A percentile compares a stretch with the other conserved stretches of the same genome.
These are phyloP conservation scores for Salinomyces thailandicus DNA, from an alignment of 2,329 filamentous ascomycete species.

Conservation along the genomic window DNA sequence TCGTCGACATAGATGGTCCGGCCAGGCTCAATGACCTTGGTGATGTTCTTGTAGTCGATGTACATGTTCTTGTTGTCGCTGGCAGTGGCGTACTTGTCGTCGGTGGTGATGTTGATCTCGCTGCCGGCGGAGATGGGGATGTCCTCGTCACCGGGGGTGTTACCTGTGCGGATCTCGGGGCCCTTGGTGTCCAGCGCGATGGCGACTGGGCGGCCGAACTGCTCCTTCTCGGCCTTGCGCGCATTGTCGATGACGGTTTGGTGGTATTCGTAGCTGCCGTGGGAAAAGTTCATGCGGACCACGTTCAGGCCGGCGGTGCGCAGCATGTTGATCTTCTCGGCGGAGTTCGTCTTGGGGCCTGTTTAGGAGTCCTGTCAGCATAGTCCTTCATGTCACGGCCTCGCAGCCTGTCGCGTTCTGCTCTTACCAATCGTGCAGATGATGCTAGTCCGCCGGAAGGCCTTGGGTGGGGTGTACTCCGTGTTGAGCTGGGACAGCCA, in stretches of 20 bases:
- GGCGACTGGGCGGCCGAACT: slow-evolving; percentile 77
- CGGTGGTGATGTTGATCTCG: slow-evolving; percentile 91
- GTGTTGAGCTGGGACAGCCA: slow-evolving; percentile 76
- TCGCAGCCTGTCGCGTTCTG: not conserved
- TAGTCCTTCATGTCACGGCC: not conserved
- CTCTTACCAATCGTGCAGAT: slow-evolving; percentile 83
- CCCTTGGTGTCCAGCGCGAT: slow-evolving; percentile 85
- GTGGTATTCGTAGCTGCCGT: slow-evolving; percentile 90
- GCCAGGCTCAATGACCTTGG: slow-evolving; percentile 85
- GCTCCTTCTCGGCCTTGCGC: slow-evolving; percentile 67
- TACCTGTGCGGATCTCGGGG: slow-evolving; percentile 78
- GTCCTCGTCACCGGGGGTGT: slow-evolving; percentile 60
- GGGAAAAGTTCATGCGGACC: slow-evolving; percentile 99
- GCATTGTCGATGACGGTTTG: slow-evolving; percentile 97
- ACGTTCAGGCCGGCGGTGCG: slow-evolving; percentile 85
- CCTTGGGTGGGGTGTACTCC: slow-evolving; percentile 72
- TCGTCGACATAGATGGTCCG: slow-evolving; percentile 98
- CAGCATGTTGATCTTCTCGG: slow-evolving; percentile 92
- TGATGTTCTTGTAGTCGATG: slow-evolving; percentile 99
- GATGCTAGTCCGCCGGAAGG: slow-evolving; percentile 94
- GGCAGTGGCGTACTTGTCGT: slow-evolving; percentile 76
- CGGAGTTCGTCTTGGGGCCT: slow-evolving; percentile 95
- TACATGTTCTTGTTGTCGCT: slow-evolving; percentile 95
- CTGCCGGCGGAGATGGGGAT: slow-evolving; percentile 73
- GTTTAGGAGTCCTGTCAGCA: not conserved